Percentiles rank a stretch among this genome's conserved stretches.
These are phyloP conservation scores for Pachysandra terminalis DNA, from an alignment of 164 flowering plant species.

Conservation along the genomic window DNA sequence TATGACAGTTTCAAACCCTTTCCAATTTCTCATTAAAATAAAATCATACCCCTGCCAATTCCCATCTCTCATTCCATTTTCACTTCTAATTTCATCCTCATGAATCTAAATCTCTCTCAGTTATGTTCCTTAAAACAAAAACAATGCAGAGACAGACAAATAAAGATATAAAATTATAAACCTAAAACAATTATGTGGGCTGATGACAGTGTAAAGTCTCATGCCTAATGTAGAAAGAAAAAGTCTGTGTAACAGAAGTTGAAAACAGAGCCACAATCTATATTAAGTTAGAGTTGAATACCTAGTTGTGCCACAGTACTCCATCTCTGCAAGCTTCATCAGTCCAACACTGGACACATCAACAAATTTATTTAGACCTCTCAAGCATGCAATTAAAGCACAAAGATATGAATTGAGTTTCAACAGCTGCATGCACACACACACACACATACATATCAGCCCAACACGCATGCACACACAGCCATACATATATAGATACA, in stretches of 20 bases:
- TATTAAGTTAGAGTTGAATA: slow-evolving; percentile 19
- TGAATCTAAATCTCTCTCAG: neutral
- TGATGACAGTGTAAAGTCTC: neutral
- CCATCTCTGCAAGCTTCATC: slow-evolving; percentile 89
- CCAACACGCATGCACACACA: neutral
- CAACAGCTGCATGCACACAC: neutral
- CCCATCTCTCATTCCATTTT: neutral
- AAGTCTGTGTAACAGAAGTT: neutral
- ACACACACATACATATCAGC: too few relatives aligned
- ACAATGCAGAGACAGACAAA: neutral
- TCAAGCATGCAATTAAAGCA: neutral
- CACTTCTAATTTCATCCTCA: neutral
- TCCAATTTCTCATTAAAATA: too few relatives aligned
- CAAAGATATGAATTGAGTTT: neutral
- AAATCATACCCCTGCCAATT: neutral
- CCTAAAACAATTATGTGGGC: too few relatives aligned
- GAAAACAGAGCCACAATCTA: neutral
- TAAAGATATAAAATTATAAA: neutral
- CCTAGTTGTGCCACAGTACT: slow-evolving; percentile 96
- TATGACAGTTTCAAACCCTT: too few relatives aligned
- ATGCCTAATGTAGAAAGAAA: too few relatives aligned
- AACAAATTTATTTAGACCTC: slow-evolving; percentile 12
- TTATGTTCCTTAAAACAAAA: neutral
- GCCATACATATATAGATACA: neutral
- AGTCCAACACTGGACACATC: slow-evolving; percentile 67